Evolutionary conservation across 768 basidiomycete species (phyloP).

Genomic region (Boletus subparvulus): DNA sequence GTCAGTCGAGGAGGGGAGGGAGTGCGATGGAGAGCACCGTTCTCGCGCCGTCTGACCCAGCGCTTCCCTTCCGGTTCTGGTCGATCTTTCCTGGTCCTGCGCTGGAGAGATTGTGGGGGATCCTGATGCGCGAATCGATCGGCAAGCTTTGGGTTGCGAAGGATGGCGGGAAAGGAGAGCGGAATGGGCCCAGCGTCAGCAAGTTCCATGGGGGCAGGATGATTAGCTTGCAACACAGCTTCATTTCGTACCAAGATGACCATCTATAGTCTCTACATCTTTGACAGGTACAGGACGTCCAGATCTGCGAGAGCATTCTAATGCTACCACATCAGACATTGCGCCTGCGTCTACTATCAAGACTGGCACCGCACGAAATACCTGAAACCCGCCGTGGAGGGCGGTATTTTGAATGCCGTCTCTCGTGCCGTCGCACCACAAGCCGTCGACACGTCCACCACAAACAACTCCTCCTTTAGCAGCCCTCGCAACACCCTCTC

Average conservation of each 20-base stretch:
- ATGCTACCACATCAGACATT: conserved; percentile 57
- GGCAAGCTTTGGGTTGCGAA: conserved; percentile 56
- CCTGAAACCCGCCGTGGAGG: conserved; percentile 69
- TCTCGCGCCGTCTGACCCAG: conserved; percentile 74
- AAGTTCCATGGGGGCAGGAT: conserved; percentile 4
- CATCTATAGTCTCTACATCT: conserved; percentile 91
- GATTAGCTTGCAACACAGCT: too few relatives aligned
- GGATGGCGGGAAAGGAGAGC: conserved; percentile 70
- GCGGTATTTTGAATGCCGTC: conserved; percentile 76
- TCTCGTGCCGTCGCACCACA: conserved; percentile 60
- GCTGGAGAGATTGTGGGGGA: neutral
- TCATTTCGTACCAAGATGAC: conserved; percentile 52
- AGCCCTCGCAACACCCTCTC: conserved; percentile 69
- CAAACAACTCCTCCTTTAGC: conserved; percentile 41
- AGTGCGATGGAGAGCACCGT: conserved; percentile 48
- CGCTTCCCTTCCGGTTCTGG: conserved; percentile 76
- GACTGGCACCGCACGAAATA: conserved; percentile 86
- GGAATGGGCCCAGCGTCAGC: conserved; percentile 37
- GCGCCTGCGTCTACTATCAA: conserved; percentile 91
- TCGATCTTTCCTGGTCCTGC: conserved; percentile 44
- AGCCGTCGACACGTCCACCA: conserved; percentile 31
- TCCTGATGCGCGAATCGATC: conserved; percentile 51
- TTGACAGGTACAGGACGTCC: conserved; percentile 59
- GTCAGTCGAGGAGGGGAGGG: conserved; percentile 1
- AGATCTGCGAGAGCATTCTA: neutral